Base-by-base conservation (phyloP, 352 stramenopile genomes). In the Globisporangium heterothallicum region DNA sequence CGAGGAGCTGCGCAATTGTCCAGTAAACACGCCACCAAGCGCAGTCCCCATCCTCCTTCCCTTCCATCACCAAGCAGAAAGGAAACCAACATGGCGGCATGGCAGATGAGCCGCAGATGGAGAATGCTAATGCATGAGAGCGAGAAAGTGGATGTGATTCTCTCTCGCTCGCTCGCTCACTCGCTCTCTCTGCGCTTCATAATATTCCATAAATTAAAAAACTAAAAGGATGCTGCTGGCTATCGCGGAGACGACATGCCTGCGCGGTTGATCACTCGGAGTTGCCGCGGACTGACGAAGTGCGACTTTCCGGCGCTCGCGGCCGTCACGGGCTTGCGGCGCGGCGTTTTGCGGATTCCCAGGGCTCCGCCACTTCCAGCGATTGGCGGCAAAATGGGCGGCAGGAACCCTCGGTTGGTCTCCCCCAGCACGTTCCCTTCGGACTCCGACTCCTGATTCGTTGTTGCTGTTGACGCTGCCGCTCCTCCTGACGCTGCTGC, bases 261-360 rank as follows among this genome's bases (percentile, higher is more conserved):
- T 16, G 64, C 61, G 18, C 32, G 22, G 32, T 42, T 57, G 45
- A 59, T 52, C 32, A 79, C 42, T 4, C 66, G 70, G 42, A 72
- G 58, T 36, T 74, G 59, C 8, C 72, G 68, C 21, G 72, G 72
- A 59, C 72, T 83, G 41, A 70, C 55, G 32, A 68, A 50, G 16
- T 60, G 44, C 42, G 68, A 70, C 16, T 69, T 66, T 10, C 72
- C 72, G 2, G 72, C 72, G 18, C 59, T 78, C n/a, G 56, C 55
- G 1, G 49, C 66, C 16, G 61, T 80, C 42, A 80, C 59, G 6
- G 70, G 72, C 50, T 78, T 76, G 27, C 72, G 72, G 18, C 68
- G 67, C 35, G 68, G 70, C 26, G 72, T 84, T 55, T 74, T 80
- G 24, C 72, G 63, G 46, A 81, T 30, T 8, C 64, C 43, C 22